Base-by-base conservation (phyloP, 1,284 basidiomycete genomes). In the Phylloporus sp. region DNA sequence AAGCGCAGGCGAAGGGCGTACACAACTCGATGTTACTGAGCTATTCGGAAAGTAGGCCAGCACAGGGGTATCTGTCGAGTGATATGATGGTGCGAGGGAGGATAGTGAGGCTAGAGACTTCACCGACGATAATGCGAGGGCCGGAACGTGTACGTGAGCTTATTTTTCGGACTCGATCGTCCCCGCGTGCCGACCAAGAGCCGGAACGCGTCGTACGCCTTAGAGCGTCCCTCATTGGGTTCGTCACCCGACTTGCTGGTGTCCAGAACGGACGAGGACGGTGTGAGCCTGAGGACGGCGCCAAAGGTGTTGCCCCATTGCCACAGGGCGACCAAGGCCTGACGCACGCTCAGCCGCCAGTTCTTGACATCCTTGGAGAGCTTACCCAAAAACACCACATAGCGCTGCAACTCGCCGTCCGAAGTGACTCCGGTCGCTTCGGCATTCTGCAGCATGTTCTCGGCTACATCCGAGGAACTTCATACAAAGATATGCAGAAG, bases 191-290 rank as follows among this genome's bases (percentile, higher is more conserved):
- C 82, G 56, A 93, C 83, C n/a, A 92, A 83, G 4, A 78, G 73
- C 23, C 89, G 76, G 76, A 93, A 94, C 5, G 92, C 91, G 66
- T 91, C 89, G 73, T 92, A 93, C 2, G 93, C 91, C 76, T 94
- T 92, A 25, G 78, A 80, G 39, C 78, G 78, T 14, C 69, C 66
- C 23, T 80, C 79, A 23, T 78, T 73, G 49, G 63, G 47, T 5
- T 78, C 75, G n/a, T 74, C 66, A 8, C 14, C 20, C 2, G 60
- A 37, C 25, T 37, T 63, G 39, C 25, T 20, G 43, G 20, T 8
- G 37, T 77, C 76, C 2, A 75, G n/a, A 2, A 66, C 53, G 29
- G 78, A 78, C 66, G 84, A 80, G 19, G 85, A 84, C 8, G 81
- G 76, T 1, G 82, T 81, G 66, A 94, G 80, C 12, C 91, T 91